phyloP scores from a whole-genome alignment of 768 basidiomycete genomes.

The Cubamyces sp. region DNA sequence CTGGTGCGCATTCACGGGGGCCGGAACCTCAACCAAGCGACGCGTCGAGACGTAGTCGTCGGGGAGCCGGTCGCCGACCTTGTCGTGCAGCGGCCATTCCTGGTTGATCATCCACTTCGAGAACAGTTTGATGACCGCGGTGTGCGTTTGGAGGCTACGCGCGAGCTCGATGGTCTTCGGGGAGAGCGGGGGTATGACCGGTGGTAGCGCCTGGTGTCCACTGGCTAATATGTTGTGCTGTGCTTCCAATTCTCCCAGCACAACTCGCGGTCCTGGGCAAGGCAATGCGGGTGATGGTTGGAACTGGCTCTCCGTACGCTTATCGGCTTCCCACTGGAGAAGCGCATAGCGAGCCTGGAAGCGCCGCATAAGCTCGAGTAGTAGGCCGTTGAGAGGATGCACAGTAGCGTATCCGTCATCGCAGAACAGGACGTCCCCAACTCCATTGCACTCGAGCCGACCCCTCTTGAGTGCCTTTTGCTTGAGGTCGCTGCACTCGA shows the following conservation, averaged over 20 bases:
- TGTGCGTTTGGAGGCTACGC: background rate
- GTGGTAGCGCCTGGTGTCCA: background rate
- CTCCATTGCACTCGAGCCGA: background rate
- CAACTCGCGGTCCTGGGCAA: too few relatives aligned
- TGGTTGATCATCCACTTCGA: background rate
- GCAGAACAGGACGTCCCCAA: background rate
- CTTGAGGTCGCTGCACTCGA: background rate
- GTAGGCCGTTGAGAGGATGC: constrained; percentile 6
- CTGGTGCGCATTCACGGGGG: background rate
- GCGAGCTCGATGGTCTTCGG: constrained; percentile 1
- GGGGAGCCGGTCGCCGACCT: background rate
- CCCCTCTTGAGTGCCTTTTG: background rate
- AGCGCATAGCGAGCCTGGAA: constrained; percentile 1
- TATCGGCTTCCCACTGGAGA: background rate
- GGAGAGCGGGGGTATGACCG: background rate
- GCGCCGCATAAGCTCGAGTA: background rate
- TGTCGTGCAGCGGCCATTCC: constrained; percentile 5
- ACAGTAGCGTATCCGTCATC: background rate
- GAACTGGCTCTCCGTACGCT: too few relatives aligned
- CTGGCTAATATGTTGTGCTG: too few relatives aligned
- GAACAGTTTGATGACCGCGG: constrained; percentile 1
- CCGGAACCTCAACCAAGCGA: background rate
- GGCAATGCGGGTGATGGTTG: too few relatives aligned
- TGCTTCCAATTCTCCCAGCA: too few relatives aligned
- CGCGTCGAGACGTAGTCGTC: background rate